Evolutionary conservation across 78 protist genomes (phyloP), one percentile per base, ranked within the genome.

Genomic region (Pigoraptor vietnamica): DNA sequence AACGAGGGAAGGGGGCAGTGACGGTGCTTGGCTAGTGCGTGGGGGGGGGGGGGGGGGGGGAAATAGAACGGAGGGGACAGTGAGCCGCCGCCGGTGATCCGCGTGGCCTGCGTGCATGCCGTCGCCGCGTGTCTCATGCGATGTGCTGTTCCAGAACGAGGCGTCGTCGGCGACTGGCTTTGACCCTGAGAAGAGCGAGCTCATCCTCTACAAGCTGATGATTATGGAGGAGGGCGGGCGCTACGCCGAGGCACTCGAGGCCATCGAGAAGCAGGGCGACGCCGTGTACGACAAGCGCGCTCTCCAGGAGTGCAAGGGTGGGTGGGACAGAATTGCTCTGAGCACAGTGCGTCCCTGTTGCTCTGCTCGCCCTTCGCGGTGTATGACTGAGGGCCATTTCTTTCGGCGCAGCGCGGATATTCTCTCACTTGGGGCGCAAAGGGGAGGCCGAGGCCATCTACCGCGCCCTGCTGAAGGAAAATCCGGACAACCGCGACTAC

Each of bases 181-280:
- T 23, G 96, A 95, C 55, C 55, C 40, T 29, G 94, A 91, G 40
- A 34, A 55, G 56, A 35, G 94, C 34, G 97, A 96, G 56, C 34
- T 95, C 83, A 86, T 84, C 0, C 86, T 96, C 90, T 94, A 94
- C 95, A 93, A 88, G 88, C 29, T n/a, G 37, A 40, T 87, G 94
- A 29, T 94, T 6, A 21, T 91, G 14, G 93, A 84, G 32, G 97
- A 94, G 81, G 37, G 83, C 34, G 94, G 93, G n/a, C 92, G 89
- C 32, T 29, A n/a, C 37, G 87, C 92, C 21, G 37, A 83, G 39
- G 96, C 94, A 10, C 39, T 94, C 14, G 29, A 38, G 0, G 2
- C 86, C 34, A 55, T 94, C n/a, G 39, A 37, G 34, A 48, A 40
- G 1, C 39, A 91, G 81, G 94, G 91, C 34, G 40, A 14, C 10